Evolutionary conservation across 1,284 basidiomycete species (phyloP), one percentile per base, ranked within the genome.

Genomic region (Erythrobasidium hasegawianum): DNA sequence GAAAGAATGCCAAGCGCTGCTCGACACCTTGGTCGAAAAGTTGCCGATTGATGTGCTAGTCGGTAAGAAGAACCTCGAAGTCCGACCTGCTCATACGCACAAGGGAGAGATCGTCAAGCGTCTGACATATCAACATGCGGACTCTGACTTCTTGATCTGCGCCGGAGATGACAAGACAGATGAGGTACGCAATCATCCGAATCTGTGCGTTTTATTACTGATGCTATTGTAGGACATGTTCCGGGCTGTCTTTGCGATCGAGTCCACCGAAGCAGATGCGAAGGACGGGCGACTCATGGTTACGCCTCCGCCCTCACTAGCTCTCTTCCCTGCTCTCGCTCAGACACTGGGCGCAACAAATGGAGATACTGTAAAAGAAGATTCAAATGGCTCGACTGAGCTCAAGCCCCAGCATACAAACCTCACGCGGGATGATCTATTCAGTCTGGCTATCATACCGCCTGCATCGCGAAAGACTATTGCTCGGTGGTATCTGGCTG

Each of bases 141-240:
- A 96, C 71, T 87, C 89, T 54, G 90, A 96, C 77, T 95, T 97
- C 76, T 84, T 97, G 75, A 94, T 97, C 80, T 97, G 95, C 77
- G 94, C 91, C 0, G 95, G 95, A 58, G 95, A 97, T 76, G 95
- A 97, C 81, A 97, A 97, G 85, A 90, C 90, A 62, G 68, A 81
- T 75, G 68, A 73, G 52, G 27, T 59, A 26, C 57, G 57, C 20
- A 10, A 27, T 22, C 58, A 11, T 68, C 22, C 11, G 7, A 47
- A 5, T 5, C n/a, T 7, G 8, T 24, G 5, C 16, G 7, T n/a
- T 7, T 16, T 38, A 13, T 57, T 11, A 29, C 50, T 47, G 33
- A 64, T 53, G 45, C 16, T 45, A 1, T 27, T 16, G 65, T 39
- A 94, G 79, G 92, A 96, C 80, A 95, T 95, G 91, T 95, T 95